Evolutionary conservation across 176 grass and related monocot species (phyloP).

Genomic region (Bromus sterilis): DNA sequence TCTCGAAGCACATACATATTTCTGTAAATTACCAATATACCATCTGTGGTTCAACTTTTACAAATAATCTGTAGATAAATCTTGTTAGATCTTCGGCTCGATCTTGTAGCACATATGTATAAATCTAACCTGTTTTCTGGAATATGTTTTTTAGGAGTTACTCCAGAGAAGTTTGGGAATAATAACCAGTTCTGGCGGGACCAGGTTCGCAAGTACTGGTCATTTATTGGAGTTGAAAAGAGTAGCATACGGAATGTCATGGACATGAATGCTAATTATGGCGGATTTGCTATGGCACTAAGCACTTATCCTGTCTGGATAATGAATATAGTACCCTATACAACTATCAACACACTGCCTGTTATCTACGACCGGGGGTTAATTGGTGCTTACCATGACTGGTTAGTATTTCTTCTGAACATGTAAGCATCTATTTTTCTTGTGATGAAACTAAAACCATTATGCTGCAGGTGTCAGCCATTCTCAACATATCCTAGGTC

Average conservation of each 20-base stretch:
- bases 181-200: conserved; percentile 76
- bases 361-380: conserved; percentile 84
- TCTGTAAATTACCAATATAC: neutral
- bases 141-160: conserved; percentile 58
- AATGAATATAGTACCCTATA: conserved; percentile 90
- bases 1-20: neutral
- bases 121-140: conserved; percentile 22
- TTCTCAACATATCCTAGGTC: conserved; percentile 97
- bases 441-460: conserved; percentile 8
- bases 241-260: conserved; percentile 74
- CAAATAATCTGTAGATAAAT: neutral
- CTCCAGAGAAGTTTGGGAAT: conserved; percentile 52
- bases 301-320: conserved; percentile 71
- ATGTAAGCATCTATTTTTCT: neutral
- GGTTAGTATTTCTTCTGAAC: conserved; percentile 47
- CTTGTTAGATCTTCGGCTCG: neutral
- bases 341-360: conserved; percentile 55
- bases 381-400: conserved; percentile 85
- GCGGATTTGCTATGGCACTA: conserved; percentile 78
- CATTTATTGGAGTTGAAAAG: conserved; percentile 51
- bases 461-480: conserved; percentile 77
- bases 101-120: conserved; percentile 3
- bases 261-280: conserved; percentile 97
- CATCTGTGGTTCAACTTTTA: neutral
- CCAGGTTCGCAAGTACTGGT: conserved; percentile 75